phyloP scores from a whole-genome alignment of 352 stramenopile species.

The Globisporangium orthogonon region DNA sequence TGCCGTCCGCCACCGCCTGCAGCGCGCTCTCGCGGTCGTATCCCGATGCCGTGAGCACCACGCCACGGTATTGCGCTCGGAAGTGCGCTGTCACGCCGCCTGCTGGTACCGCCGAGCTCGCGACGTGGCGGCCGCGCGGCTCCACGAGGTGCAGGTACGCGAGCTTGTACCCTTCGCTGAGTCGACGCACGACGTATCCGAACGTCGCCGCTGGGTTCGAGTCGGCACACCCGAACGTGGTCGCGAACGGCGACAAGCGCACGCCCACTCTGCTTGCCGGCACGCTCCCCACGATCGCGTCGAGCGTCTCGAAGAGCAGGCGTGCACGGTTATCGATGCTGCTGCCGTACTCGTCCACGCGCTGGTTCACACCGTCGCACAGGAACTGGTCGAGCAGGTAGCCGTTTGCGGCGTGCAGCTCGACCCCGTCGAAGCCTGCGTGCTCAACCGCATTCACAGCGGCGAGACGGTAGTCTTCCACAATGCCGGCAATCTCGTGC shows the following conservation, averaged over 20 bases:
- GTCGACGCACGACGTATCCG: constrained; percentile 9
- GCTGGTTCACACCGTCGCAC: constrained; percentile 44
- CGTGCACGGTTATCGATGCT: constrained; percentile 53
- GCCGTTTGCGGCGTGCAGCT: constrained; percentile 82
- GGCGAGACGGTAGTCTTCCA: constrained; percentile 49
- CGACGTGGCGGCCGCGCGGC: constrained; percentile 16
- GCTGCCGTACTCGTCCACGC: constrained; percentile 67
- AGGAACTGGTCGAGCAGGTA: constrained; percentile 88
- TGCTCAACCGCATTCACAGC: constrained; percentile 32
- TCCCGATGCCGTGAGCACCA: constrained; percentile 24
- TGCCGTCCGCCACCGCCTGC: constrained; percentile 13
- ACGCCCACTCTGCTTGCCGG: constrained; percentile 1
- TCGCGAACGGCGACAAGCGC: constrained; percentile 5
- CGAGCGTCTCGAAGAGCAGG: constrained; percentile 51
- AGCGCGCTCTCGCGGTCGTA: constrained; percentile 19
- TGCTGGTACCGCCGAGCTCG: constrained; percentile 14
- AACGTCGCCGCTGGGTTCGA: constrained; percentile 20
- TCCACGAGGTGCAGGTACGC: constrained; percentile 31
- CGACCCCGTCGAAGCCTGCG: constrained; percentile 85
- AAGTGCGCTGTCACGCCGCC: constrained; percentile 28
- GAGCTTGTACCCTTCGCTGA: constrained; percentile 14
- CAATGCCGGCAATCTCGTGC: constrained; percentile 50
- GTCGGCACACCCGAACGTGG: constrained; percentile 21
- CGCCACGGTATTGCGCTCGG: constrained; percentile 22
- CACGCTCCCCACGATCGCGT: constrained; percentile 9